Evolutionary conservation across 345 rosid species (phyloP), one percentile per base, ranked within the genome.

Genomic region (Salix dunnii): DNA sequence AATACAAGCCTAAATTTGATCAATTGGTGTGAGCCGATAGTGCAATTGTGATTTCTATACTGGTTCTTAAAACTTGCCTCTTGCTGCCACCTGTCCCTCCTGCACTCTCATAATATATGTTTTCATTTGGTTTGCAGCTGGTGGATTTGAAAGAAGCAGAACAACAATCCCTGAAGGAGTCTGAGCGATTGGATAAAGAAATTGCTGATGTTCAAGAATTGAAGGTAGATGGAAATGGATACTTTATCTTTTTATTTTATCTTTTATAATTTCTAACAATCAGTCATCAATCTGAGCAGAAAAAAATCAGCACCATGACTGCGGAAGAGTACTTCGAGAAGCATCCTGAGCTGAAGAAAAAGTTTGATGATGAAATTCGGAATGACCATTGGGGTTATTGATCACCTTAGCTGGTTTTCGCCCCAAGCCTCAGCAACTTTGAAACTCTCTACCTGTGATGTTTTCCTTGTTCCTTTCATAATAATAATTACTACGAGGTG

Each of bases 241-340:
- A 12, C 65, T 6, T 18, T 13, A 17, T 28, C 27, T 58, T 7
- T n/a, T 6, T 0, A 9, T 69, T 27, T 51, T 36, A 2, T 23
- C 33, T 48, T 33, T 23, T 38, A 48, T 69, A 51, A 35, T 79
- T 65, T 38, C n/a, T 81, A 42, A 72, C 36, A 14, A 20, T 25
- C 14, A 6, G 64, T 25, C 6, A 51, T 76, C 51, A 12, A 35
- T 43, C 21, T 48, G 43, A 21, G 46, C 97, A 96, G 99, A 71
- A 86, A 89, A 96, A 91, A 85, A 72, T 96, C 77, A 91, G 98
- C 88, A 94, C 99, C 85, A 96, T 96, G 99, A 96, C 97, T 2
- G 98, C 97, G 8, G 97, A 96, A 8, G 99, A 96, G 75, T 96
- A 96, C 90, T 96, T 96, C 72, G 95, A 67, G 72, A 93, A 96